Base-by-base conservation (phyloP, 78 protist species). In the Corallochytrium limacisporum region DNA sequence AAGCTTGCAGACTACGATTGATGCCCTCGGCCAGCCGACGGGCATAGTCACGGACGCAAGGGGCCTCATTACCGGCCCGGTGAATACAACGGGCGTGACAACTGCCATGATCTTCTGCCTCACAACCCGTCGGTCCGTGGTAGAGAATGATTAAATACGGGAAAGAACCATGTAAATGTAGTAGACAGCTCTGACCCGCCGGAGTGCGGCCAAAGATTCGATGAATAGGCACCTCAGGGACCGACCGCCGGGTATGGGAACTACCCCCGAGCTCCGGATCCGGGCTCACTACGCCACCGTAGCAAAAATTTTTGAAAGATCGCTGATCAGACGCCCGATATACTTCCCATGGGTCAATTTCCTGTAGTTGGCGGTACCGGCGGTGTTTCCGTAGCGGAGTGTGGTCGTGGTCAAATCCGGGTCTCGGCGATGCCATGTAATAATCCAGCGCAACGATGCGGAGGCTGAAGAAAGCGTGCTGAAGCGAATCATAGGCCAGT, bases 151-250 rank as follows among this genome's bases (percentile, higher is more conserved):
- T 42, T 16, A 40, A 61, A 59, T 85, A 85, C 18, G 88, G 94
- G 62, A 79, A 82, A n/a, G 12, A 38, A 16, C 67, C 53, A 57
- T 89, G 95, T 8, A 89, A 24, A 37, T 89, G 95, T 36, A 74
- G 15, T 48, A 87, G 81, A 13, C 55, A 32, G 35, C 72, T 76
- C 38, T 82, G 91, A 3, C 94, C 94, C 9, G 69, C 76, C 13
- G 91, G 83, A 18, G 90, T 85, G 8, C 81, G 20, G 1, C 94
- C 94, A 37, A 77, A 89, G 22, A 89, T 42, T 10, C 88, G 77
- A 10, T 82, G 46, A 38, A 89, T 79, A 1, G 94, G 94, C 40
- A 82, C 88, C 4, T 31, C 31, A 26, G 5, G 46, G 36, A 16
- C 22, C 24, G 4, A 22, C 7, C 53, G 13, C 16, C 53, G 28